Conservation (phyloP, 768 basidiomycete genomes). For the Mycena olivaceomarginata region DNA sequence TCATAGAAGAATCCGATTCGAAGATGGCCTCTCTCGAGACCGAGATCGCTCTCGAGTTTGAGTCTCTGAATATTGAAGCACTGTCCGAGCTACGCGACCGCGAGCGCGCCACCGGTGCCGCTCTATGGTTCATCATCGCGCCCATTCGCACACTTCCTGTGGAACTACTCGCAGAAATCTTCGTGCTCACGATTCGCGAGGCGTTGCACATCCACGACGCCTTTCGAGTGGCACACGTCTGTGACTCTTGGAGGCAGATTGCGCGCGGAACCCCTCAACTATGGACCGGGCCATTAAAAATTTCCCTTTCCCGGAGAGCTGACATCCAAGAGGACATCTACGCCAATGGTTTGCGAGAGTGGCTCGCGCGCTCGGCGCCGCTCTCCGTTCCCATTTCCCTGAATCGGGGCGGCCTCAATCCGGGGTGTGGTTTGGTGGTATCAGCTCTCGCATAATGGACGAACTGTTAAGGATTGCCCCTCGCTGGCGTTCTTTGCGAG, state of each 20-base stretch:
- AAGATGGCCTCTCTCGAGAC: neutral
- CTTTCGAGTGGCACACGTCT: neutral
- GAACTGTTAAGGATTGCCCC: neutral
- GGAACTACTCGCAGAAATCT: neutral
- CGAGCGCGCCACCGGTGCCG: neutral
- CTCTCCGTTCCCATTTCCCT: neutral
- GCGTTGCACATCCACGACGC: neutral
- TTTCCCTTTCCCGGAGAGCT: neutral
- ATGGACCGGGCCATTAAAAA: neutral
- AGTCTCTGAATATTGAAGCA: neutral
- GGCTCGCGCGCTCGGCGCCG: slow-evolving; percentile 5
- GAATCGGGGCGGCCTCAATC: too few relatives aligned
- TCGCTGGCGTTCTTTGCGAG: neutral
- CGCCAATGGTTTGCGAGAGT: neutral
- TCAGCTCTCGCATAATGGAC: neutral
- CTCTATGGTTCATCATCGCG: neutral
- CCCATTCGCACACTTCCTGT: neutral
- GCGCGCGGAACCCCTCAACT: neutral
- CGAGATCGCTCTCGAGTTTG: neutral
- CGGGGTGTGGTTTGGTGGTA: too few relatives aligned
- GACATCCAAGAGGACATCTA: neutral
- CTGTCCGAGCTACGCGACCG: neutral
- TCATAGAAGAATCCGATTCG: neutral
- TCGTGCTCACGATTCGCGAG: neutral
- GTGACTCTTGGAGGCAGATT: neutral